Base-by-base conservation (phyloP, 139 green algal genomes). In the Trebouxia sp. region DNA sequence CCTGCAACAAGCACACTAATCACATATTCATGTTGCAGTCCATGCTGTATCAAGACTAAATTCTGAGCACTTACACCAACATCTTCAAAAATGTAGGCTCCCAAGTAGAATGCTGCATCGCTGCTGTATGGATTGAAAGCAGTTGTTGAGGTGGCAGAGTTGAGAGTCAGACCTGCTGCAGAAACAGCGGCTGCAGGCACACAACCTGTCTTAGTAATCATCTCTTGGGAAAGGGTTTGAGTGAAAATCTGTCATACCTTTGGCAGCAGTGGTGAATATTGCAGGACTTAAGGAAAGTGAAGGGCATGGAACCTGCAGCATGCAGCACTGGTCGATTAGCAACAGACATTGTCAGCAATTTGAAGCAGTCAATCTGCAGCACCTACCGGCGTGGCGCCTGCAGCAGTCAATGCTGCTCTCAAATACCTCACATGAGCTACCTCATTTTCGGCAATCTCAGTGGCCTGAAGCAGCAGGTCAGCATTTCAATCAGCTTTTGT, bases 31-130 rank as follows among this genome's bases (percentile, higher is more conserved):
- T 28, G 30, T 2, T 41, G 41, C 9, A 69, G 28, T 3, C 30
- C 39, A 69, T 6, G 6, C 7, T 10, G 9, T 20, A 0, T 20
- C 8, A 10, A 39, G 6, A 24, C n/a, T 41, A 6, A 69, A 41
- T 12, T n/a, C n/a, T 17, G 5, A 41, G 58, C 28, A 69, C 28
- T 41, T 6, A n/a, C n/a, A 24, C 30, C 30, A 8, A 69, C 58
- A 69, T 69, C 58, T 30, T 69, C 58, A 69, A 69, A 69, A 6
- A 69, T 69, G 30, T 41, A 69, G 1, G 58, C 58, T 1, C 58
- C 58, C 24, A 69, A 30, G 30, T 69, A 69, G 2, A 69, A 69
- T 0, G 58, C 58, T 39, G 28, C 58, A 17, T 69, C 58, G 1
- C 30, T 42, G 30, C 11, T 24, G 2, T 69, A 69, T 1, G 58